Conservation (phyloP, 2,329 filamentous ascomycete genomes). For the Scedosporium dehoogii region DNA sequence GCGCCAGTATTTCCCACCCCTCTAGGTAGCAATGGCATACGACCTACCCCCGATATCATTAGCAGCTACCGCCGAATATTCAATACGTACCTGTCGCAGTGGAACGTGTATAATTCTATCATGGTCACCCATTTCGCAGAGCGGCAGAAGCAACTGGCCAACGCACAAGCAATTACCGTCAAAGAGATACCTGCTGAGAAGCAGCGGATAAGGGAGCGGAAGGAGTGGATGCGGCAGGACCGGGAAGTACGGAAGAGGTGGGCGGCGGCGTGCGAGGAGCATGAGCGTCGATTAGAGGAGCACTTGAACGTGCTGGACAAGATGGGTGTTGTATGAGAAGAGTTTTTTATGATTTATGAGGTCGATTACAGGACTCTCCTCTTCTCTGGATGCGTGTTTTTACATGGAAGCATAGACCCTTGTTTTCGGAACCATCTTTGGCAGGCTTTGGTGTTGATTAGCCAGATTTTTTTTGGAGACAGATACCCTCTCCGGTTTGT, state of each 20-base stretch:
- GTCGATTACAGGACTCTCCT: no score
- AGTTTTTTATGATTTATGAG: background rate
- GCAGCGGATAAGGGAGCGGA: constrained; percentile 36
- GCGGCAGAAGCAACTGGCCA: constrained; percentile 34
- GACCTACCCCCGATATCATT: constrained; percentile 33
- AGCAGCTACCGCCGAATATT: constrained; percentile 44
- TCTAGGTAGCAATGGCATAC: constrained; percentile 31
- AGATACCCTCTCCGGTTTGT: no score
- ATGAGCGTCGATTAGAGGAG: constrained; percentile 47
- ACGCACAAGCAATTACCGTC: constrained; percentile 32
- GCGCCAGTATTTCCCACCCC: constrained; percentile 38
- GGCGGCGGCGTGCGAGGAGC: constrained; percentile 47
- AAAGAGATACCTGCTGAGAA: background rate
- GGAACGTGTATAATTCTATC: constrained; percentile 36
- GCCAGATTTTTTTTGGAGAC: no score
- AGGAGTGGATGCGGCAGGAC: constrained; percentile 53
- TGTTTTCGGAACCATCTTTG: no score
- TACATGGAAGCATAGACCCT: no score
- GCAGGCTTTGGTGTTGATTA: no score
- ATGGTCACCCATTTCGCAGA: constrained; percentile 47
- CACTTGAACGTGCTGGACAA: constrained; percentile 40
- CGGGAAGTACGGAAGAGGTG: constrained; percentile 52
- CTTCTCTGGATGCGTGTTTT: no score
- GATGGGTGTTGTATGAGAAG: constrained; percentile 23
- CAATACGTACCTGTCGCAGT: constrained; percentile 41